Base-by-base conservation (phyloP, 495 filamentous ascomycete species). In the Emericellopsis terricola region DNA sequence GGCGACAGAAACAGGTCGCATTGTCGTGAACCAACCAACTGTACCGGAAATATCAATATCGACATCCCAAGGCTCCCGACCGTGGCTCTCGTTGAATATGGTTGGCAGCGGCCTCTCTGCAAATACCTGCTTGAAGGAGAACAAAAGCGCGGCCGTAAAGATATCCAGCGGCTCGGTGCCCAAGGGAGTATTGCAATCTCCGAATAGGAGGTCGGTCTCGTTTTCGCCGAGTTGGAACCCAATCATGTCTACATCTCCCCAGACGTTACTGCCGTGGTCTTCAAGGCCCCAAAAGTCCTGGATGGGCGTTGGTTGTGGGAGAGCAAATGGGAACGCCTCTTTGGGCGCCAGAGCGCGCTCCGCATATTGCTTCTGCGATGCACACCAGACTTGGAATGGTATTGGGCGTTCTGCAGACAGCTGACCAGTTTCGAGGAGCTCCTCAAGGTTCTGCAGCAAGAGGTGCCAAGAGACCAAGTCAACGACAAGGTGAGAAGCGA, bases 401-500 rank as follows among this genome's bases (percentile, higher is more conserved):
- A 78, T n/a, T n/a, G 60, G 57, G 4, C 46, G 45, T 13, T 43
- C 48, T 2, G 56, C 56, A 19, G 51, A n/a, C 3, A 62, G 37
- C 29, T 44, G 54, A 0, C 65, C 60, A 29, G 61, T 58, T n/a
- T 60, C 40, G 3, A 83, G 45, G 1, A 78, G 38, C 14, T 76
- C 68, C 39, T 79, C 76, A 23, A 81, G 38, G 34, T 83, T 77
- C 33, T 76, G 60, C 10, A 77, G 55, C 6, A 83, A 69, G 14
- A 78, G 59, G 15, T 68, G 59, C 76, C 75, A 81, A 0, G 78
- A 81, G 8, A 75, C 68, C 19, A 78, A 65, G 38, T 83, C 78
- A 19, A 81, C 62, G 3, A 76, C 73, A 1, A 79, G 49, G 40
- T 81, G 78, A 41, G 81, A 76, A 2, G 65, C 73, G 8, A 41